Base-by-base conservation (phyloP, 306 rosid species). In the Pterocarpus santalinus region DNA sequence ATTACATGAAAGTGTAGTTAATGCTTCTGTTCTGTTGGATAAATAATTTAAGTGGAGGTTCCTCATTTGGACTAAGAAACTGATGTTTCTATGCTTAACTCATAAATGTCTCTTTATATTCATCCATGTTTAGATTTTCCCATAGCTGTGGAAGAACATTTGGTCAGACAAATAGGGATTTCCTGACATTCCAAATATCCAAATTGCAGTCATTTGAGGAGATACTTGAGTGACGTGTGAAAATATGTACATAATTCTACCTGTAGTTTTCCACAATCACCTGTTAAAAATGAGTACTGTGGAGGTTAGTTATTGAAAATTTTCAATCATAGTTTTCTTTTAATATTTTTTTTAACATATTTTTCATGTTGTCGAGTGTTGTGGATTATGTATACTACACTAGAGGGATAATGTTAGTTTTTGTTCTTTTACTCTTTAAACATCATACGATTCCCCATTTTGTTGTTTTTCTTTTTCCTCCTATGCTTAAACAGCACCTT, bases 161-260 rank as follows among this genome's bases (percentile, higher is more conserved):
- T 63, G 72, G 15, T 38, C 32, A 61, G 55, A 71, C 55, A 63
- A 61, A 22, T 15, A 72, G 58, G 49, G 58, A 71, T 80, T 62
- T 73, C 47, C 5, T 38, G 35, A 52, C 11, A 28, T 46, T 72
- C 73, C 35, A 70, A 80, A 36, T 39, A 52, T 55, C 61, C 38
- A 64, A 36, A 64, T 72, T 36, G 58, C 46, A 49, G 34, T 47
- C 62, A 60, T 69, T 58, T 53, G 43, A 52, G 36, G 34, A 47
- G 71, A 47, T 75, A 47, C 35, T 51, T 17, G 4, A 33, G 4
- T 14, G 62, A 35, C 34, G 22, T 63, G 38, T 5, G 10, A 16
- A 43, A 44, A 12, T 39, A 30, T 53, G 28, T 16, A 33, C 22
- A 2, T 53, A 56, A 9, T 60, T 78, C 47, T 55, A n/a, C 47